phyloP scores from a whole-genome alignment of 352 stramenopile genomes.

The Globisporangium irregulare region DNA sequence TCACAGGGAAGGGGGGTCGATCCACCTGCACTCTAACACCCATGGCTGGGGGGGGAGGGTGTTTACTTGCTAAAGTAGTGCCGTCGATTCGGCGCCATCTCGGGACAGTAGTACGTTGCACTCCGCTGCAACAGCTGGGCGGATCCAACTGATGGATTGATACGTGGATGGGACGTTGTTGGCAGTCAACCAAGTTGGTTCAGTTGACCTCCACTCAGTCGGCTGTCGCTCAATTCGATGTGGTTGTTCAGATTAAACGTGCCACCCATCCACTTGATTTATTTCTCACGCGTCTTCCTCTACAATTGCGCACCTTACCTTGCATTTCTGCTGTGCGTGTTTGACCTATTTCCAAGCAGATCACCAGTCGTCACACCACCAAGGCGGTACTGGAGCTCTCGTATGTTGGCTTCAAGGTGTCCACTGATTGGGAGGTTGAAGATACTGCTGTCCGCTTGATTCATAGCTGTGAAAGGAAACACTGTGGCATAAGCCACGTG shows the following conservation, averaged over 20 bases:
- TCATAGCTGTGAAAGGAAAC: background rate
- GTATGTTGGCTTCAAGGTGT: background rate
- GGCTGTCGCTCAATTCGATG: background rate
- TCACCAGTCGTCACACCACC: background rate
- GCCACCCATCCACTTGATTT: constrained; percentile 3
- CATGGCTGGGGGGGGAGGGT: background rate
- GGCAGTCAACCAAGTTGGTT: background rate
- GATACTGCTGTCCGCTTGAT: background rate
- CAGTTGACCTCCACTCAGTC: background rate
- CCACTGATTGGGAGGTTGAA: background rate
- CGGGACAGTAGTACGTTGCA: background rate
- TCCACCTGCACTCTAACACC: background rate
- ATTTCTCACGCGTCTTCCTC: constrained; percentile 4
- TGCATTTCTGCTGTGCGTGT: background rate
- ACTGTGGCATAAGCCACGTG: too few species aligned
- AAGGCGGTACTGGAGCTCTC: background rate
- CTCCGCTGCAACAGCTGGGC: background rate
- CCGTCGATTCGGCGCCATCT: background rate
- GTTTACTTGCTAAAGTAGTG: constrained; percentile 1
- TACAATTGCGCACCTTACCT: background rate
- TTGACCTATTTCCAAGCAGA: background rate
- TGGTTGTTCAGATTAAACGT: background rate
- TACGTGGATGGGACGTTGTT: background rate
- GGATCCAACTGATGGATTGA: constrained; percentile 12
- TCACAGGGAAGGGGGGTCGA: too few species aligned